Conservation (phyloP, 495 filamentous ascomycete species). For the Aspergillus sclerotiicarbonarius region DNA sequence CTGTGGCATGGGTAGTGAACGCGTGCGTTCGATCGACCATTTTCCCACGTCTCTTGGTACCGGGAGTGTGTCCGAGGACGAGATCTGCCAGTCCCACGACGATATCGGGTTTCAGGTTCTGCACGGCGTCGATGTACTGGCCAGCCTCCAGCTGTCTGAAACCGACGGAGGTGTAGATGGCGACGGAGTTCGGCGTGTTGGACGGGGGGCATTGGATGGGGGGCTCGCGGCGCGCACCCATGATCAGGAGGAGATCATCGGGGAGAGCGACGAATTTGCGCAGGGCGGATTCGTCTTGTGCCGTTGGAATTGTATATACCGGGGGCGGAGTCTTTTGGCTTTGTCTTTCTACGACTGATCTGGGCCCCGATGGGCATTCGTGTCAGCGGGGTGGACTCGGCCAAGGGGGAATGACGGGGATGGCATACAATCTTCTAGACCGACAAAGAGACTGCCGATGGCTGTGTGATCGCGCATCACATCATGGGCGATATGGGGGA, state of each 20-base stretch:
- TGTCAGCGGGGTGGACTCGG: constrained; percentile 22
- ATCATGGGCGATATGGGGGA: constrained; percentile 90
- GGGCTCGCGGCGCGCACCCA: constrained; percentile 75
- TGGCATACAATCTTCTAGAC: constrained; percentile 87
- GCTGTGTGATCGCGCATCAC: constrained; percentile 63
- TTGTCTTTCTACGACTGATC: constrained; percentile 73
- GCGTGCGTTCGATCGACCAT: constrained; percentile 83
- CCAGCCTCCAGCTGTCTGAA: constrained; percentile 66
- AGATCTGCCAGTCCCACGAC: constrained; percentile 77
- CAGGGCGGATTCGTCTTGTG: constrained; percentile 51
- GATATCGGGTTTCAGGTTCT: constrained; percentile 73
- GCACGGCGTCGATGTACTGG: constrained; percentile 63
- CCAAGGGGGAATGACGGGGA: constrained; percentile 1
- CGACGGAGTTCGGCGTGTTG: constrained; percentile 70
- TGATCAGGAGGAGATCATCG: constrained; percentile 59
- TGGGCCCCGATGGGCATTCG: constrained; percentile 33
- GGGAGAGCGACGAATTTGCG: constrained; percentile 69
- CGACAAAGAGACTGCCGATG: constrained; percentile 70
- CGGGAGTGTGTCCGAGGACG: constrained; percentile 55
- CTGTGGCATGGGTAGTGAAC: constrained; percentile 56
- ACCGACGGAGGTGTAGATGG: constrained; percentile 79
- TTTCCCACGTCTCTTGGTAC: constrained; percentile 67
- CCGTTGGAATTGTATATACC: constrained; percentile 45
- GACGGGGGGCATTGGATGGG: constrained; percentile 68
- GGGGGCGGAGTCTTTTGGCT: constrained; percentile 45